Evolutionary conservation across 495 filamentous ascomycete species (phyloP), one percentile per base, ranked within the genome.

Genomic region (Penicillium crystallinum): DNA sequence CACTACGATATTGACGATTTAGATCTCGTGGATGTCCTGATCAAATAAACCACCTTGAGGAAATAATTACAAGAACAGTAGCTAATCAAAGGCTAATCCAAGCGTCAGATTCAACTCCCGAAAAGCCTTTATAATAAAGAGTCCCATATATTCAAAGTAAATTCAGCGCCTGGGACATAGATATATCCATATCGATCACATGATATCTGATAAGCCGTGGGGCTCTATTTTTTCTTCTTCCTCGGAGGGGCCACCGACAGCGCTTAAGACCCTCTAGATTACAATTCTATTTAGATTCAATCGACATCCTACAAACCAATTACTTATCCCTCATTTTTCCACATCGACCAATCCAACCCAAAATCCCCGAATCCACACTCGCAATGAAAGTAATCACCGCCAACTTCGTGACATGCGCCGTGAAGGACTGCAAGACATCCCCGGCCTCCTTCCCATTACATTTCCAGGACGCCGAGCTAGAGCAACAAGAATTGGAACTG

Each of bases 381-480:
- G 15, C 29, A 39, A 61, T 99, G 93, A 99, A 97, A 70, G 74
- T 99, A 53, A 81, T 99, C 39, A 97, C 91, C 41, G 86, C 92
- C 58, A 97, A 97, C 72, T 99, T 97, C 69, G 78, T 99, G 61
- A 91, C 90, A 53, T 99, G 93, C 79, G 91, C 93, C 18, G 86
- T 95, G 59, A 96, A 95, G 71, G 70, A 87, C 31, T 99, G 93
- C 85, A 96, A 96, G 70, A 74, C 83, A 48, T 81, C 81, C 8
- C 68, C 83, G 9, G 69, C 76, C 30, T 86, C 91, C 9, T 97
- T 95, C 61, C 91, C 95, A 0, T 77, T 97, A 18, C 95, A 97
- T 67, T 91, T 92, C 42, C 81, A 82, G 46, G 91, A 97, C 54
- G 91, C 88, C 46, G 91, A 96, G 66, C 82, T 98, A 14, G 90